Evolutionary conservation across 495 filamentous ascomycete species (phyloP), one percentile per base, ranked within the genome.

Genomic region (Neurospora sp.): DNA sequence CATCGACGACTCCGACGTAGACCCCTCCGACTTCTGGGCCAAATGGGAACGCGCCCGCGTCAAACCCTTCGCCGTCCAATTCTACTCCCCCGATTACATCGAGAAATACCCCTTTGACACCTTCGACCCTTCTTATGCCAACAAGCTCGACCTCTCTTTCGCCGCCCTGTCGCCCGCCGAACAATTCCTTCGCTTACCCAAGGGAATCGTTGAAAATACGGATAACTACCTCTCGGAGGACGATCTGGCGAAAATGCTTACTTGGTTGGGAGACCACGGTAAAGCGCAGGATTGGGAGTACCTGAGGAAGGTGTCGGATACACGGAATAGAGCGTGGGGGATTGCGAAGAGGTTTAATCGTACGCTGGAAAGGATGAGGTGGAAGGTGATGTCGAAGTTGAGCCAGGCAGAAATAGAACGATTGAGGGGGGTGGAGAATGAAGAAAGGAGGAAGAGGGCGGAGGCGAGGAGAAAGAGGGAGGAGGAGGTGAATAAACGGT

Each of bases 291-390:
- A 54, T 23, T 23, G 0, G 0, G 46, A 54, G n/a, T 54, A 54
- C 20, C 0, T 0, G 20, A 0, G 2, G 9, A 10, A 11, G 9
- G 20, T 54, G 46, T 12, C 0, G 46, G 10, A 6, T 12, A 54
- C 2, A 12, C 20, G 14, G 10, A 12, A 20, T 10, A 54, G 46
- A 54, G 46, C 54, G 23, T 62, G 54, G 54, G 23, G 23, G 5
- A 62, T 62, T 31, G 54, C 23, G 12, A 62, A 35, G 54, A 31
- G 23, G 54, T 62, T 62, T 6, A 62, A 31, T 18, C 0, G 23
- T 35, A 0, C 0, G 1, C 4, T 59, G 54, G 1, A 62, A 0
- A 62, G 54, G 20, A 62, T 12, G 54, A 62, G 54, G 20, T 4
- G 12, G 20, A 54, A 54, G 4, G 2, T 54, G 4, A 10, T 23